A percentile compares a stretch with the other conserved stretches of the same genome.
These are phyloP conservation scores for Drechslera avenae DNA, from an alignment of 2,329 filamentous ascomycete species.

Conservation along the genomic window DNA sequence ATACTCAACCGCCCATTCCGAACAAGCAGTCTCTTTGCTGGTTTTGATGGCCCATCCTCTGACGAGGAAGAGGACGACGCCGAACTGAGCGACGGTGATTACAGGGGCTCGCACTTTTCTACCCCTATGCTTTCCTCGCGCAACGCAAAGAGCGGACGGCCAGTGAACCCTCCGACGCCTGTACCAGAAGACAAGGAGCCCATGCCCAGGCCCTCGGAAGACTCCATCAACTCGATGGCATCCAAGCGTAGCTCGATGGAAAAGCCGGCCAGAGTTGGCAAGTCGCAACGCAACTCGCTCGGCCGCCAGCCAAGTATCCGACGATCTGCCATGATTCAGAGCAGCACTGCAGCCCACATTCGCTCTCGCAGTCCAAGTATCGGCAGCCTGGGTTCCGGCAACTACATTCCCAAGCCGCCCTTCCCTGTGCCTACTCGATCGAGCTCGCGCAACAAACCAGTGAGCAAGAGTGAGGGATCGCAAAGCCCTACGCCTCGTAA, in stretches of 20 bases:
- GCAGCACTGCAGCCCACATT: slow-evolving; percentile 72
- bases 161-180: slow-evolving; percentile 49
- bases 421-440: slow-evolving; percentile 90
- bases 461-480: slow-evolving; percentile 74
- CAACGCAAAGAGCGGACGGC: slow-evolving; percentile 56
- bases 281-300: slow-evolving; percentile 37
- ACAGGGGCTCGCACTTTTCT: slow-evolving; percentile 47
- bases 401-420: slow-evolving; percentile 64
- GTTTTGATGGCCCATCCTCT: slow-evolving; percentile 72
- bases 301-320: slow-evolving; percentile 66
- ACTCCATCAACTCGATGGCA: slow-evolving; percentile 29
- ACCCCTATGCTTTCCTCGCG: slow-evolving; percentile 56
- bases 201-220: slow-evolving; percentile 37
- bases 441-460: slow-evolving; percentile 77
- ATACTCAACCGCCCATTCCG: slow-evolving; percentile 70
- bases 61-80: slow-evolving; percentile 61
- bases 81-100: slow-evolving; percentile 68
- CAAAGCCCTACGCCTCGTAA: slow-evolving; percentile 73
- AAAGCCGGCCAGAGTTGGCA: slow-evolving; percentile 43
- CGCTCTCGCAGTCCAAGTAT: slow-evolving; percentile 70
- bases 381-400: slow-evolving; percentile 57
- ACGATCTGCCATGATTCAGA: slow-evolving; percentile 80
- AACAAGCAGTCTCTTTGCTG: slow-evolving; percentile 84
- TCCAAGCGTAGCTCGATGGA: slow-evolving; percentile 45
- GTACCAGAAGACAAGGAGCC: slow-evolving; percentile 52